Conservation (phyloP, 441 rosid species). For the Arabidopsis lyrata region DNA sequence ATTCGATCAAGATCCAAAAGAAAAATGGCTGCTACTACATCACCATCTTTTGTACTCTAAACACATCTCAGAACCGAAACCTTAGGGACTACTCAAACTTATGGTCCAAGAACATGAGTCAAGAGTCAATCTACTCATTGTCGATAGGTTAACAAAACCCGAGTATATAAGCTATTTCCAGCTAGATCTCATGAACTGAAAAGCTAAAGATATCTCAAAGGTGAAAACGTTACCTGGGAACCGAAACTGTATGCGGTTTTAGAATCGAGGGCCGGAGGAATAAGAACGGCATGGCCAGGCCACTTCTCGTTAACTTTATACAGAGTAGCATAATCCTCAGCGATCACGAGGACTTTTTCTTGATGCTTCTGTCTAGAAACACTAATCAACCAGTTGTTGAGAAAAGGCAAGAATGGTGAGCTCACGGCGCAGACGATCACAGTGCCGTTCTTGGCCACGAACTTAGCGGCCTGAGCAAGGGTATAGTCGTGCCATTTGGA, state of each 20-base stretch:
- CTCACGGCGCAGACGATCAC: conserved; percentile 86
- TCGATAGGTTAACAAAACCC: no score
- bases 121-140: no score
- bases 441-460: conserved; percentile 80
- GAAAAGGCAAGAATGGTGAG: conserved; percentile 82
- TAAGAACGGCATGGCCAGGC: conserved; percentile 95
- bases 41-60: background rate
- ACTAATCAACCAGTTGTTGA: conserved; percentile 89
- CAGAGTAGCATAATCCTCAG: conserved; percentile 93
- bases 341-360: conserved; percentile 85
- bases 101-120: background rate
- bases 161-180: no score
- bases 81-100: background rate
- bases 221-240: conserved; percentile 59
- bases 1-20: background rate
- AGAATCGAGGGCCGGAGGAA: conserved; percentile 86
- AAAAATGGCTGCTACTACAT: background rate
- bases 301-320: conserved; percentile 71
- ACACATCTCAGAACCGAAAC: background rate
- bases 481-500: conserved; percentile 76
- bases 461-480: conserved; percentile 67
- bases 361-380: conserved; percentile 77
- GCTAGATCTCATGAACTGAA: background rate
- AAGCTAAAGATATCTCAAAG: conserved; percentile 8
- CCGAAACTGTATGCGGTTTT: conserved; percentile 85